A percentile compares a stretch with the other conserved stretches of the same genome.
Conservation (phyloP, 23 red algal species). For the Agarophyton chilense region DNA sequence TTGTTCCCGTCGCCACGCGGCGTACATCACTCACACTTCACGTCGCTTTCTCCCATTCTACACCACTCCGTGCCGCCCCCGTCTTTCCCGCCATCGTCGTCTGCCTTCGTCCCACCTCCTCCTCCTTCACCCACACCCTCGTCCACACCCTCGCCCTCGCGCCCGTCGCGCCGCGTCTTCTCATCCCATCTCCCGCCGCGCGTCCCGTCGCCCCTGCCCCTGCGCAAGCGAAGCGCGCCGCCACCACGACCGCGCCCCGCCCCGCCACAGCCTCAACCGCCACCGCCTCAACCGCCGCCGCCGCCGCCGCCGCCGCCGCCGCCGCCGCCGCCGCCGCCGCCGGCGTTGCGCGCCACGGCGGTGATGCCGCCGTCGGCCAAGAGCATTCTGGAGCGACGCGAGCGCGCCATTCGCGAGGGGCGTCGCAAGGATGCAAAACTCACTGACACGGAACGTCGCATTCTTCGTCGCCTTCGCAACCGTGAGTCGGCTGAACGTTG, state of each 20-base stretch:
- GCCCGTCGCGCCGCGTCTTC: background rate
- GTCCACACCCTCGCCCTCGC: too few species aligned
- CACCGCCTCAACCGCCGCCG: background rate
- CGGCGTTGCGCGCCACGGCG: slow-evolving; percentile 1
- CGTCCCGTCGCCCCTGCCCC: background rate
- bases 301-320: background rate
- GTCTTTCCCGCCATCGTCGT: too few species aligned
- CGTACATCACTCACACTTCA: slow-evolving; percentile 30
- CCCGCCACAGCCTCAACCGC: background rate
- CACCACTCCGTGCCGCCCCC: background rate
- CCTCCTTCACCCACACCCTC: too few species aligned
- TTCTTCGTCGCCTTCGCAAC: slow-evolving; percentile 63
- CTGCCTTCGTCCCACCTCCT: too few species aligned
- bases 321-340: background rate
- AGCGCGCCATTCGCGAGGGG: slow-evolving; percentile 45
- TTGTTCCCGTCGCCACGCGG: slow-evolving; percentile 24
- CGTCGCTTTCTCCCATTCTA: background rate
- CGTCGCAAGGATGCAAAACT: slow-evolving; percentile 63
- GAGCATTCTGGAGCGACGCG: slow-evolving; percentile 60
- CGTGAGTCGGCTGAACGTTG: slow-evolving; percentile 68
- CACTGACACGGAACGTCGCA: slow-evolving; percentile 58
- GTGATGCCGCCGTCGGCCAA: slow-evolving; percentile 68
- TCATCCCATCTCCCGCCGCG: background rate
- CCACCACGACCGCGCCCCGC: background rate
- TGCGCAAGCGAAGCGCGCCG: background rate